These are phyloP conservation scores for Podospora pseudopauciseta DNA, from an alignment of 495 filamentous ascomycete genomes.

Conservation along the genomic window DNA sequence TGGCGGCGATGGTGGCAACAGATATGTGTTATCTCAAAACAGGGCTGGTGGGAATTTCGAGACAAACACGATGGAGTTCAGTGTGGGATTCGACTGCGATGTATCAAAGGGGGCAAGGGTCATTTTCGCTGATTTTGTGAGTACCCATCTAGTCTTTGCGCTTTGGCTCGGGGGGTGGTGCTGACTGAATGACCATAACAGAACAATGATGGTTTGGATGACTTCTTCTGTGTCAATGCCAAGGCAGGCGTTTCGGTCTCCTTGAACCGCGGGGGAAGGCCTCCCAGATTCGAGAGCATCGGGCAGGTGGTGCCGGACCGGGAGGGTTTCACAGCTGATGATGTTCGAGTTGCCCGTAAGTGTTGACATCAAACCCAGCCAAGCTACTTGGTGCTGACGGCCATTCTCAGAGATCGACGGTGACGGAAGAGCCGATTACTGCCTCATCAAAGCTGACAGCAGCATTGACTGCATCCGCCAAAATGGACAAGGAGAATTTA, in stretches of 20 bases:
- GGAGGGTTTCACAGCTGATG: constrained; percentile 6
- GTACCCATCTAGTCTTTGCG: neutral
- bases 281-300: constrained; percentile 9
- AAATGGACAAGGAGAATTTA: neutral
- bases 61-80: neutral
- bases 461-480: neutral
- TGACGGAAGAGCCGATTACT: constrained; percentile 15
- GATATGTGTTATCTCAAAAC: constrained; percentile 3
- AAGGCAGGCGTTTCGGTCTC: constrained; percentile 2
- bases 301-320: constrained; percentile 2
- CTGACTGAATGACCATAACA: neutral
- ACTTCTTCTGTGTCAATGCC: constrained; percentile 8
- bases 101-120: neutral
- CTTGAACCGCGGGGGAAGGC: constrained; percentile 9
- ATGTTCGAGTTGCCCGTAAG: constrained; percentile 11
- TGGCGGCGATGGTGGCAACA: neutral
- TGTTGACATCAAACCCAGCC: neutral
- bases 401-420: constrained; percentile 12
- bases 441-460: constrained; percentile 6
- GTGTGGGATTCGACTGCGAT: constrained; percentile 8
- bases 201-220: constrained; percentile 14
- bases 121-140: constrained; percentile 11
- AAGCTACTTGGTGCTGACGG: neutral
- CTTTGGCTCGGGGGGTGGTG: neutral
- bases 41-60: constrained; percentile 7